phyloP scores from a whole-genome alignment of 2,329 filamentous ascomycete genomes.

The Sphaerulina populicola region DNA sequence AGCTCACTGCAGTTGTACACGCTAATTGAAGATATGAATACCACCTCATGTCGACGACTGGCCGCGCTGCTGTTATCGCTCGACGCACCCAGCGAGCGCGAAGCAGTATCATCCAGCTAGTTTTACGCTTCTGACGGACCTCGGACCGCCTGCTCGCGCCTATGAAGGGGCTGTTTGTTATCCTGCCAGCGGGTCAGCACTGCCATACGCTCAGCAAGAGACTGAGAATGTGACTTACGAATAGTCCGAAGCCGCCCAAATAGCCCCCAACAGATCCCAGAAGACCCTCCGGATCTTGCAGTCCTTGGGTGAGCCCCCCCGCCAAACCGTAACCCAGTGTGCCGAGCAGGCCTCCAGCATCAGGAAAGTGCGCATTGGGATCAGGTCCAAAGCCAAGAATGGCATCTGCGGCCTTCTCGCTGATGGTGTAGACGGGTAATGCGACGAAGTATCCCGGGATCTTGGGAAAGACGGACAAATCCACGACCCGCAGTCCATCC shows the following conservation, averaged over 20 bases:
- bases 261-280: neutral
- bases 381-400: neutral
- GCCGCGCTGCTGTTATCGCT: no score
- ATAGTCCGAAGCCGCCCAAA: neutral
- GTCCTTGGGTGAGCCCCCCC: neutral
- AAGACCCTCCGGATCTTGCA: neutral
- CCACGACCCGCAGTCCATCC: constrained; percentile 15
- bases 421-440: neutral
- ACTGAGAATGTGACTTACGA: neutral
- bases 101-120: no score
- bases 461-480: constrained; percentile 14
- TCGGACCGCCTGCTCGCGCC: neutral
- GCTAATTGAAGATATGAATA: neutral
- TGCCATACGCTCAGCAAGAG: neutral
- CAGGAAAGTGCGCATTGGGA: neutral
- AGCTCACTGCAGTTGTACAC: neutral
- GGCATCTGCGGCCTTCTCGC: neutral
- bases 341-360: neutral
- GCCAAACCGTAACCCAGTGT: neutral
- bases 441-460: constrained; percentile 1
- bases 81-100: no score
- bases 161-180: neutral
- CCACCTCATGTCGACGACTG: neutral
- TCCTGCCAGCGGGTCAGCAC: neutral
- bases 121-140: no score